Evolutionary conservation across 345 rosid species (phyloP), one percentile per base, ranked within the genome.

Genomic region (Balakata baccata): DNA sequence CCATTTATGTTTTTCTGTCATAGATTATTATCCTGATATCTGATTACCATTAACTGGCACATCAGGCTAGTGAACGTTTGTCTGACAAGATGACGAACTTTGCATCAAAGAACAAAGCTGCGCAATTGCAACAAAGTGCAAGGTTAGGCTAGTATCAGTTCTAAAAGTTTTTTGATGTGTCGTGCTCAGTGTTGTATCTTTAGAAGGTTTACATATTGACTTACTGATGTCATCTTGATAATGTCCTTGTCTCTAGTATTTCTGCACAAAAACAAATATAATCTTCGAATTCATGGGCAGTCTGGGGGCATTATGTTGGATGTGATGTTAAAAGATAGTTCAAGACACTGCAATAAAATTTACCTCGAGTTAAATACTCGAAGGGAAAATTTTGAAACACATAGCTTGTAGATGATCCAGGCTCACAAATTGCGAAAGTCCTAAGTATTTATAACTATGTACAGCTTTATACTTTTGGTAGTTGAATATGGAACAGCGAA

Each of bases 1-100:
- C 34, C 29, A 23, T 72, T 64, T 49, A 8, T 68, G 29, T 74
- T 59, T 60, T 79, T 66, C 12, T 77, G 69, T 78, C 68, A 37
- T 73, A 37, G 17, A 61, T 53, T 62, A 47, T 43, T 29, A 73
- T 3, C 62, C 54, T 75, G 62, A 69, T 77, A 61, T 29, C 58
- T 70, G 50, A 78, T 53, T 78, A 50, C 20, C 34, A 29, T 60
- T 70, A 63, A 72, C 57, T 79, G 53, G 43, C 63, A 73, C 76
- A 70, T 75, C 82, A 94, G 98, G 98, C 98, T 49, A 94, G 97
- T 77, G 98, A 92, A 84, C 84, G 93, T 64, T 89, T 94, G 86
- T 86, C 85, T 72, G 98, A 92, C 67, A 94, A 89, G 83, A 86
- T 94, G 91, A 89, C 92, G 60, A 94, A 79, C 79, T 90, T 94